These are phyloP conservation scores for Microbotryum silenes-acaulis DNA, from an alignment of 1,284 basidiomycete species.

Conservation along the genomic window DNA sequence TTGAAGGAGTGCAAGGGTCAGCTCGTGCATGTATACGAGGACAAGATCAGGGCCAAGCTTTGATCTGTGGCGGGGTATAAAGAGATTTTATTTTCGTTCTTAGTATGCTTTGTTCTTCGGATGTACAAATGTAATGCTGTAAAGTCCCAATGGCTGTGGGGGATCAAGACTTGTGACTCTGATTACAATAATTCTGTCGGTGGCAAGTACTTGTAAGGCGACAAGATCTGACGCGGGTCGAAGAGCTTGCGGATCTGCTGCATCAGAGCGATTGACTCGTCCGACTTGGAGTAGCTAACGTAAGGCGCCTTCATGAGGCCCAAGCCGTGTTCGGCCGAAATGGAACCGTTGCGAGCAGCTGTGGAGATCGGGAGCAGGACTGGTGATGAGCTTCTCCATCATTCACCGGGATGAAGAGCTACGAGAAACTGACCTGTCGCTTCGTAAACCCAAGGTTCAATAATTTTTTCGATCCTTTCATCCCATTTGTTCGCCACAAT, in stretches of 20 bases:
- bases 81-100: too few species aligned
- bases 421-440: conserved; percentile 51
- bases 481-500: conserved; percentile 78
- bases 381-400: not conserved
- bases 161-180: not conserved
- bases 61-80: not conserved
- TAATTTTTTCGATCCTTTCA: conserved; percentile 69
- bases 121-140: not conserved
- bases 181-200: not conserved
- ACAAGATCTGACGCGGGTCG: conserved; percentile 86
- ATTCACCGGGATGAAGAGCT: conserved; percentile 46
- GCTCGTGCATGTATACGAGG: conserved; percentile 16
- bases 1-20: conserved; percentile 29
- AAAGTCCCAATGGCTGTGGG: not conserved
- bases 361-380: not conserved
- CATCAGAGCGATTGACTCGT: conserved; percentile 78
- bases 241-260: conserved; percentile 81
- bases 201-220: conserved; percentile 50
- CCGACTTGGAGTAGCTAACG: conserved; percentile 78
- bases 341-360: conserved; percentile 55
- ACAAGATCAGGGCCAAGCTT: conserved; percentile 4
- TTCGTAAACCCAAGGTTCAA: conserved; percentile 96
- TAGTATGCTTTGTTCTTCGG: not conserved
- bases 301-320: conserved; percentile 91
- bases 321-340: conserved; percentile 95